Evolutionary conservation across 2,329 filamentous ascomycete species (phyloP).

Genomic region (Alternaria panax): DNA sequence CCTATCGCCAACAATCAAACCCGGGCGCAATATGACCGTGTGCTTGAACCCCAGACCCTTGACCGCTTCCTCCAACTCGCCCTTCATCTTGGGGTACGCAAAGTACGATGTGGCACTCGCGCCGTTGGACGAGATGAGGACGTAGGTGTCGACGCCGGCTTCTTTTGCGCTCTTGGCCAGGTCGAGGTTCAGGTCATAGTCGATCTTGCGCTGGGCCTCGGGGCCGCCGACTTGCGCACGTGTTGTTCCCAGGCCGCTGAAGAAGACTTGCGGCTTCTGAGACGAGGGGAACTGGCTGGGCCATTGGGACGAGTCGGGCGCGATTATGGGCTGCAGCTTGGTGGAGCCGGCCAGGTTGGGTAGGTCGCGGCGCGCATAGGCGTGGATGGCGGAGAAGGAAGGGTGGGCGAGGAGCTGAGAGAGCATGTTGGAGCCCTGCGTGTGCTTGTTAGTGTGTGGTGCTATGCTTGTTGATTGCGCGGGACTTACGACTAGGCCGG

Average conservation of each 20-base stretch:
- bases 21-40: slow-evolving; percentile 76
- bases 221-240: slow-evolving; percentile 76
- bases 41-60: slow-evolving; percentile 76
- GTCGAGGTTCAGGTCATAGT: slow-evolving; percentile 84
- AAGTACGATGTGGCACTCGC: slow-evolving; percentile 61
- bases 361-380: slow-evolving; percentile 72
- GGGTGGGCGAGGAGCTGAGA: slow-evolving; percentile 63
- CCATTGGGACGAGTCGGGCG: slow-evolving; percentile 74
- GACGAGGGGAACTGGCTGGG: slow-evolving; percentile 64
- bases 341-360: slow-evolving; percentile 56
- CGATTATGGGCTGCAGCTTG: slow-evolving; percentile 73
- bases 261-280: slow-evolving; percentile 69
- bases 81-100: slow-evolving; percentile 77
- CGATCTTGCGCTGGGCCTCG: slow-evolving; percentile 83
- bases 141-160: slow-evolving; percentile 75
- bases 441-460: neutral
- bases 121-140: slow-evolving; percentile 72
- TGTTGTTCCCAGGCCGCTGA: slow-evolving; percentile 84
- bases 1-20: slow-evolving; percentile 75
- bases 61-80: slow-evolving; percentile 81
- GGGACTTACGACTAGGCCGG: slow-evolving; percentile 64
- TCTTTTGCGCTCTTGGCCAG: slow-evolving; percentile 77
- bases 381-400: slow-evolving; percentile 63
- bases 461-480: neutral
- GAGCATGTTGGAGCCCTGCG: slow-evolving; percentile 77